These are phyloP conservation scores for Candida tropicalis DNA, from an alignment of 1,139 yeast species.

Conservation along the genomic window DNA sequence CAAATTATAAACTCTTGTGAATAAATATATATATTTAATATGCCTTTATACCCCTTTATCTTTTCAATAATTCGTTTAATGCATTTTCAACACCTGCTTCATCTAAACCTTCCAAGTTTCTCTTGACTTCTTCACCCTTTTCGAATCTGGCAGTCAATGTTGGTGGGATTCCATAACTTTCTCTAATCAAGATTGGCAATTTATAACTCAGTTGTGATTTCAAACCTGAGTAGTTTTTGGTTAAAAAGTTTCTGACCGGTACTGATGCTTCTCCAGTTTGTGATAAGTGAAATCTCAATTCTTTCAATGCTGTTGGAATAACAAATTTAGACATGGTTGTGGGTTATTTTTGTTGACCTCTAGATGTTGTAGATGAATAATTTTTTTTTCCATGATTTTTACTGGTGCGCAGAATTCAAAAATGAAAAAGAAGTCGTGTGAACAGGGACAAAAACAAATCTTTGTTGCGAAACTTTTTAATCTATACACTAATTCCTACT, in stretches of 20 bases:
- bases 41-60: conserved; percentile 8
- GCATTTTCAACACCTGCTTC: conserved; percentile 42
- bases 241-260: conserved; percentile 64
- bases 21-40: not conserved
- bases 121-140: conserved; percentile 47
- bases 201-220: conserved; percentile 47
- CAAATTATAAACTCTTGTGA: conserved; percentile 3
- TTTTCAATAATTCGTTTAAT: conserved; percentile 41
- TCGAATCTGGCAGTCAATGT: conserved; percentile 71
- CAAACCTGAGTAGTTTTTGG: conserved; percentile 60
- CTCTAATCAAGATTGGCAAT: conserved; percentile 75
- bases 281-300: conserved; percentile 77
- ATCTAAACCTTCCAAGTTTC: conserved; percentile 48
- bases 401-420: conserved; percentile 7
- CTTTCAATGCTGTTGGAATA: conserved; percentile 68
- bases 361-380: not conserved
- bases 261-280: conserved; percentile 74
- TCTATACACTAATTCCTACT: too few species aligned
- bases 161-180: conserved; percentile 72
- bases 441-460: not conserved
- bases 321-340: conserved; percentile 55
- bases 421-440: not conserved
- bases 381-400: conserved; percentile 9
- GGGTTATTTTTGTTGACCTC: not conserved
- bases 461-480: too few species aligned